Evolutionary conservation across 2,329 filamentous ascomycete species (phyloP).

Genomic region (Penicillium sp.): DNA sequence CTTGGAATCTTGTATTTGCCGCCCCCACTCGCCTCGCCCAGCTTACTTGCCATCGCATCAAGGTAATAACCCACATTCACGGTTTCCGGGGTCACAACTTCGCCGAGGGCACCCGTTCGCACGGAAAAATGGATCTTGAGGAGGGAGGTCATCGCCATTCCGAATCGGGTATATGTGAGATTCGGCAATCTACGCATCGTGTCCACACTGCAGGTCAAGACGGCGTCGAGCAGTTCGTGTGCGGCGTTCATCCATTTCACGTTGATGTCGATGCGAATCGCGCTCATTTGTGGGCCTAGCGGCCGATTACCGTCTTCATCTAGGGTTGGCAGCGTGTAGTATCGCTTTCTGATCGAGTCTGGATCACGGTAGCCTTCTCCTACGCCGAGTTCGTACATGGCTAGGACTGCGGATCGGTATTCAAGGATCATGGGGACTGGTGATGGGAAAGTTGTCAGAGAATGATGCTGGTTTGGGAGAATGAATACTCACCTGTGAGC

Average conservation of each 20-base stretch:
- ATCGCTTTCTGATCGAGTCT: slow-evolving; percentile 38
- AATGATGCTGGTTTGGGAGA: neutral
- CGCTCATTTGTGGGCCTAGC: slow-evolving; percentile 30
- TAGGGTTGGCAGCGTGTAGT: slow-evolving; percentile 38
- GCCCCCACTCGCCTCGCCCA: slow-evolving; percentile 39
- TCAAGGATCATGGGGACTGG: slow-evolving; percentile 37
- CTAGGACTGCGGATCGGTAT: slow-evolving; percentile 37
- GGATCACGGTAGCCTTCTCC: slow-evolving; percentile 44
- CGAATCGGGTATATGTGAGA: slow-evolving; percentile 39
- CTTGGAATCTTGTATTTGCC: slow-evolving; percentile 40
- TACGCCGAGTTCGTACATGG: slow-evolving; percentile 40
- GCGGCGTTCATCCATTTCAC: slow-evolving; percentile 45
- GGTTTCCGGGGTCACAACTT: slow-evolving; percentile 35
- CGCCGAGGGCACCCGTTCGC: slow-evolving; percentile 35
- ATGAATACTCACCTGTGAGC: slow-evolving; percentile 32
- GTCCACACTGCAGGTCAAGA: slow-evolving; percentile 38
- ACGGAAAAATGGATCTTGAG: slow-evolving; percentile 43
- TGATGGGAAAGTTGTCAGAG: neutral
- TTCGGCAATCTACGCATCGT: slow-evolving; percentile 41
- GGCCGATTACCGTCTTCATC: slow-evolving; percentile 27
- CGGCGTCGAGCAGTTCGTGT: slow-evolving; percentile 39
- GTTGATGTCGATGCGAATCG: slow-evolving; percentile 41
- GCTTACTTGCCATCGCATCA: slow-evolving; percentile 33
- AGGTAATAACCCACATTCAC: slow-evolving; percentile 40
- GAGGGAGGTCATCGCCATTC: slow-evolving; percentile 37